Evolutionary conservation across 2,329 filamentous ascomycete genomes (phyloP), one percentile per base, ranked within the genome.

Genomic region (Penicillium concentricum): DNA sequence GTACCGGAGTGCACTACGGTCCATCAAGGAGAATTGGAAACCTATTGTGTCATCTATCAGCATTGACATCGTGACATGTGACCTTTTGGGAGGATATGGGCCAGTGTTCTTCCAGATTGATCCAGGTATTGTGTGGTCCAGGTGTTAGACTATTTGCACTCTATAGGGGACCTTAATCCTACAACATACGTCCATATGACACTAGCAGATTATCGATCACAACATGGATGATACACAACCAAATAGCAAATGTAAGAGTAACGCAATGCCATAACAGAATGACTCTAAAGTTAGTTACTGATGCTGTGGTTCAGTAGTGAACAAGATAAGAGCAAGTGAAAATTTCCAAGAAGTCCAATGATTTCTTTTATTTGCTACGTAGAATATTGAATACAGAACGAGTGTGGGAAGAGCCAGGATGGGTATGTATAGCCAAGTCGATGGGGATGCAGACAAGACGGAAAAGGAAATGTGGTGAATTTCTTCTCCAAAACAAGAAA

Each of bases 361-460:
- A 41, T 50, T 41, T 30, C 15, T 50, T 37, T 13, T 24, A n/a
- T 26, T 32, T 2, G 32, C 24, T 30, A 50, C 35, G 15, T 22
- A 39, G 13, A 20, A 41, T 20, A 30, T 16, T 39, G 24, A 30
- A 22, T 41, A 50, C 47, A 50, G 35, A 50, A 50, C 47, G 47
- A 50, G 35, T 30, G 47, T 41, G 47, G n/a, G 24, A 30, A 41
- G 47, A 41, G 38, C 35, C 12, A 50, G 13, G 24, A 37, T 48
- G 35, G 24, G 47, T 39, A 50, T 50, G 32, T 50, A 41, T 50
- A 50, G 47, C 35, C 47, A 50, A 18, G 20, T 26, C n/a, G n/a
- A 15, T 22, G 16, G 22, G 26, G 12, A 49, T 50, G 35, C 26
- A 26, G 18, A 41, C 35, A 50, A 38, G 34, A 38, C 32, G 34